Conservation (phyloP, 1,284 basidiomycete genomes). For the Moesziomyces sp. region DNA sequence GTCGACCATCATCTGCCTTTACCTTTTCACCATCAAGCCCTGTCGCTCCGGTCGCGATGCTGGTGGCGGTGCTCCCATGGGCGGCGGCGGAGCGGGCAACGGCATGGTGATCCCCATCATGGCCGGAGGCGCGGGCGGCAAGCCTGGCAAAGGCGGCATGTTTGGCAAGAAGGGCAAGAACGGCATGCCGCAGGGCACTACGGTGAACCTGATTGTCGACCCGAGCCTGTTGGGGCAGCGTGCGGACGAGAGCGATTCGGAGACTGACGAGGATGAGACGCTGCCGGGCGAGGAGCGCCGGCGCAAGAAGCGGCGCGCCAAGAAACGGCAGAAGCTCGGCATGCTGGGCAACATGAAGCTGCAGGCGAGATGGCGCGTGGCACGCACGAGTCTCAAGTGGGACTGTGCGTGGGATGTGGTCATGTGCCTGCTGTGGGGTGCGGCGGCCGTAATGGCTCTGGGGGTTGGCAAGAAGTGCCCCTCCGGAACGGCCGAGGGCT, state of each 20-base stretch:
- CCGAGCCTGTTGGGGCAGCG: slow-evolving; percentile 41
- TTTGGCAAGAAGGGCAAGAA: slow-evolving; percentile 42
- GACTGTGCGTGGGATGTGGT: slow-evolving; percentile 47
- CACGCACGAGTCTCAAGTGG: slow-evolving; percentile 46
- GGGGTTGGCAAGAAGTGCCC: slow-evolving; percentile 47
- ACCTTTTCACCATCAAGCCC: slow-evolving; percentile 38
- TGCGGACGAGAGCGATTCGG: slow-evolving; percentile 24
- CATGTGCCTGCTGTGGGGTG: slow-evolving; percentile 45
- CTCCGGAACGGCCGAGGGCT: slow-evolving; percentile 36
- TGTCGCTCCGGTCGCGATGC: slow-evolving; percentile 25
- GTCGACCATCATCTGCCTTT: slow-evolving; percentile 45
- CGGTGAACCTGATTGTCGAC: slow-evolving; percentile 61
- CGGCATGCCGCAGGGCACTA: slow-evolving; percentile 20
- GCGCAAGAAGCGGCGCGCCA: slow-evolving; percentile 26
- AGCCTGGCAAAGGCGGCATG: slow-evolving; percentile 13
- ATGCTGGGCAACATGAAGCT: slow-evolving; percentile 46
- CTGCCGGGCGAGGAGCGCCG: slow-evolving; percentile 26
- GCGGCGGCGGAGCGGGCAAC: slow-evolving; percentile 14
- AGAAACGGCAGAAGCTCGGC: slow-evolving; percentile 16
- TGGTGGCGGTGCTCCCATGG: slow-evolving; percentile 3
- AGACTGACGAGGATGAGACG: slow-evolving; percentile 22
- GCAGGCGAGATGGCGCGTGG: slow-evolving; percentile 45
- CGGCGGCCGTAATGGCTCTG: slow-evolving; percentile 42
- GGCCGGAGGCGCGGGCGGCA: slow-evolving; percentile 13
- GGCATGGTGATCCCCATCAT: slow-evolving; percentile 55